These are phyloP conservation scores for Phytophthora kernoviae DNA, from an alignment of 352 stramenopile genomes.

Conservation along the genomic window DNA sequence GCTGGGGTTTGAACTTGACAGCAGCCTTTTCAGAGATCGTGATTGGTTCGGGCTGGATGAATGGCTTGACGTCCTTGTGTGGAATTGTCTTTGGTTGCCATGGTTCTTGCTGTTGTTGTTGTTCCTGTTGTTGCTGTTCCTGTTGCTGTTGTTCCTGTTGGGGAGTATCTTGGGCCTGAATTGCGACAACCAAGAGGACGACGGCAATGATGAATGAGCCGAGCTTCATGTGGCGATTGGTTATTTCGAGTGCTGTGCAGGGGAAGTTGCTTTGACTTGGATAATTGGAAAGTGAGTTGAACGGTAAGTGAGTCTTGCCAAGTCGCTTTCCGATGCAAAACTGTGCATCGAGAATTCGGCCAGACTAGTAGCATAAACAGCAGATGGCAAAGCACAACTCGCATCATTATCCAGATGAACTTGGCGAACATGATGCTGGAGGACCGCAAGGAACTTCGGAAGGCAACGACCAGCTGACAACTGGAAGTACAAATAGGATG, in stretches of 20 bases:
- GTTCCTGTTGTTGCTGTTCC: neutral
- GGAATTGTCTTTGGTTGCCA: conserved; percentile 7
- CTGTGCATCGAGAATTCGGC: too few species aligned
- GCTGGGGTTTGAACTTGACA: conserved; percentile 16
- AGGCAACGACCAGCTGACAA: neutral
- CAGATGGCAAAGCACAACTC: neutral
- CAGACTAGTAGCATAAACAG: neutral
- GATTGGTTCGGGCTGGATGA: conserved; percentile 5
- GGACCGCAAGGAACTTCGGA: neutral
- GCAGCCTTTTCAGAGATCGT: conserved; percentile 13
- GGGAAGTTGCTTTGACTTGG: neutral
- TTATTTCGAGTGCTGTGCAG: neutral
- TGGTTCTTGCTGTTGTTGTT: neutral
- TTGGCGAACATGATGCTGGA: neutral
- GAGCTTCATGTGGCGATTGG: conserved; percentile 1
- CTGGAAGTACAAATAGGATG: neutral
- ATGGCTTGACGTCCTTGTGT: conserved; percentile 11
- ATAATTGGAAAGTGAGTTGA: conserved; percentile 6
- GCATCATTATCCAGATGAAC: neutral
- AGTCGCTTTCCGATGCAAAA: too few species aligned
- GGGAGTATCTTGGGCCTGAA: conserved; percentile 5
- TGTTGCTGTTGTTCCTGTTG: conserved; percentile 4
- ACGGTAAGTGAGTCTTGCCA: neutral
- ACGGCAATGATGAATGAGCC: conserved; percentile 1
- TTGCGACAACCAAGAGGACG: neutral